Evolutionary conservation across 257 asterid genomes (phyloP).

Genomic region (Mentha longifolia): DNA sequence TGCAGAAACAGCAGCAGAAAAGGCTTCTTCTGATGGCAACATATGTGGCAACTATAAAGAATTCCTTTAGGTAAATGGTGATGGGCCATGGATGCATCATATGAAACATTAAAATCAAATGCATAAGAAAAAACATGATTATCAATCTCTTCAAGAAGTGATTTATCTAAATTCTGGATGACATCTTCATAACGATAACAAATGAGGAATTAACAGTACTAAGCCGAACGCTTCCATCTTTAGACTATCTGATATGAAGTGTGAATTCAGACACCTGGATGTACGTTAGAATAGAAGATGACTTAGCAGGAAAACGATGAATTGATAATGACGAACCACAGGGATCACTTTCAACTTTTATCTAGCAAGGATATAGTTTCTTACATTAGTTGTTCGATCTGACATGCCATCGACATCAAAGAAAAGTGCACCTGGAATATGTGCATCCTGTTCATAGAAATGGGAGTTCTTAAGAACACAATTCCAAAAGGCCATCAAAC

Average conservation of each 20-base stretch:
- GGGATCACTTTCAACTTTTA: slow-evolving; percentile 21
- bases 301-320: slow-evolving; percentile 14
- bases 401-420: slow-evolving; percentile 89
- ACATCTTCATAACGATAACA: slow-evolving; percentile 5
- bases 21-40: slow-evolving; percentile 98
- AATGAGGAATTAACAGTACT: slow-evolving; percentile 8
- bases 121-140: background rate
- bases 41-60: slow-evolving; percentile 83
- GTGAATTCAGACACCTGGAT: background rate
- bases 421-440: slow-evolving; percentile 96
- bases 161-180: background rate
- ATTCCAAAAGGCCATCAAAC: background rate
- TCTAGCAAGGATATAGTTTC: slow-evolving; percentile 35
- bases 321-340: background rate
- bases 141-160: slow-evolving; percentile 19
- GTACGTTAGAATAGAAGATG: background rate
- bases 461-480: background rate
- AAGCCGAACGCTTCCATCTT: slow-evolving; percentile 9
- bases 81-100: slow-evolving; percentile 5
- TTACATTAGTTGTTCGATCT: slow-evolving; percentile 75
- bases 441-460: slow-evolving; percentile 77
- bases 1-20: slow-evolving; percentile 97
- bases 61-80: background rate
- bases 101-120: slow-evolving; percentile 6
- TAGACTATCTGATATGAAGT: slow-evolving; percentile 1